Evolutionary conservation across 164 flowering plant genomes (phyloP), one percentile per base, ranked within the genome.

Genomic region (Dillenia turbinata): DNA sequence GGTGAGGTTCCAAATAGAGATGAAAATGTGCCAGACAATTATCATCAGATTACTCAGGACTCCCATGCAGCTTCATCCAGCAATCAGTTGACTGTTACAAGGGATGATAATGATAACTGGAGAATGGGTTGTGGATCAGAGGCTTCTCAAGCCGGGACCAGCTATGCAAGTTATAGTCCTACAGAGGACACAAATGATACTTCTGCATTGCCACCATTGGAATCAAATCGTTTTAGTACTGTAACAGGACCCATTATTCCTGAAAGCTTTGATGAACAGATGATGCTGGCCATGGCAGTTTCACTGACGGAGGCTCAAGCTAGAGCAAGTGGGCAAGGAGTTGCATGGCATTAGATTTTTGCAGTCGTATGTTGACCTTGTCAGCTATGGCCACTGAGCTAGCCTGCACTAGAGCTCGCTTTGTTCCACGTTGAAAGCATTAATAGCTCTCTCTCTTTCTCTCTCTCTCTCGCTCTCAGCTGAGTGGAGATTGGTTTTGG

Each of bases 221-320:
- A 33, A 33, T 33, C 7, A 6, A 33, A 73, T 50, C 74, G 74
- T 44, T 49, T 44, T 52, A 78, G 62, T 49, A 68, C 66, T 60
- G 50, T 62, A 11, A 40, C 78, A 0, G 77, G 73, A 12, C 67
- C 83, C 9, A 74, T 90, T 59, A 52, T 86, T 71, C 93, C 97
- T 2, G 95, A 94, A 78, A 88, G 82, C 63, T 94, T 80, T 57
- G 97, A 94, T 79, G 97, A 94, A 81, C 97, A 90, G 78, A 86
- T 90, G 95, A 90, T 88, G 92, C 75, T 90, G 54, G 98, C 98
- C 33, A 87, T 87, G 96, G 92, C 98, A 19, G 83, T 89, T 61
- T 94, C 99, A 16, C 76, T 91, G 59, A 96, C 95, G 14, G 96
- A 94, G 72, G 89, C 96, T 65, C 78, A 79, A 46, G 78, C 85